Evolutionary conservation across 108 stramenopile genomes (phyloP), one percentile per base, ranked within the genome.

Genomic region (Cyclostephanos invisitatus): DNA sequence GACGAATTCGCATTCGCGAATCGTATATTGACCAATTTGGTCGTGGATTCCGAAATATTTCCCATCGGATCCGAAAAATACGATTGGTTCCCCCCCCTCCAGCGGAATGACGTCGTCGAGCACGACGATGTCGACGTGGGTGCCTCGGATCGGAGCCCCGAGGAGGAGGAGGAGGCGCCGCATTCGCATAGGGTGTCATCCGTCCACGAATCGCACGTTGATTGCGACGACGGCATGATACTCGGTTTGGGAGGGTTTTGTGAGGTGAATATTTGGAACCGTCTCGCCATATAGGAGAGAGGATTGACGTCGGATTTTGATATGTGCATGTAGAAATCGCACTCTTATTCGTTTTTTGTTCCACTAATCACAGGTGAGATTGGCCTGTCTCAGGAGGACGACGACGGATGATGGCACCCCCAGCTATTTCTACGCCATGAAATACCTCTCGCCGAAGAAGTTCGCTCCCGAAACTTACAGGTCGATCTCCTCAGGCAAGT

Each of bases 181-280:
- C 25, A 54, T 25, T 24, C 53, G 25, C 28, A 10, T 1, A 11
- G 14, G 25, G 61, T 37, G 49, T 40, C 40, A 11, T 35, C 44
- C 24, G 22, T 38, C 1, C 37, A 28, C 27, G 73, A 74, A 57
- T 49, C 49, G 29, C 64, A 65, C 12, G 21, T 74, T 14, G 48
- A 58, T 20, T 63, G 12, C 44, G 14, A 15, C 15, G 44, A 57
- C 27, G 74, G 82, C 47, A 37, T 57, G 38, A 50, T 82, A 25
- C 48, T 87, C 44, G 84, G 87, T 1, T 72, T 74, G 25, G 89
- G 87, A 18, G 81, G 83, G 24, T 87, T 90, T 75, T 86, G 80
- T 14, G 80, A 86, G 66, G 89, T 90, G 1, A 68, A 82, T n/a
- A 47, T 57, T 51, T 40, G 83, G 4, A 32, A 32, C 32, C 32